phyloP scores from a whole-genome alignment of 306 rosid species.

The Erythrophleum fordii region DNA sequence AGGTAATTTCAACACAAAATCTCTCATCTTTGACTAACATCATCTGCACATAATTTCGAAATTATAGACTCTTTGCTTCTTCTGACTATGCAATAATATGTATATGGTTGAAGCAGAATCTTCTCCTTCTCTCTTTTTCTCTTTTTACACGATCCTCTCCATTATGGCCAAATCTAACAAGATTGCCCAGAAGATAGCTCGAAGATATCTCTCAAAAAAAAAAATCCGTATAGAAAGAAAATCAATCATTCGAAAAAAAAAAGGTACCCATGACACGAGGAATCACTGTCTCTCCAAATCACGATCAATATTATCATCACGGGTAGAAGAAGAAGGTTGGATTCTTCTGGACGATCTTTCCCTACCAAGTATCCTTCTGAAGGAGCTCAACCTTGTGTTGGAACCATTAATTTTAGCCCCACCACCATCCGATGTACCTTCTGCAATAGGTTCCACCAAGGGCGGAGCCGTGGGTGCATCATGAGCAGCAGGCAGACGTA shows the following conservation, averaged over 20 bases:
- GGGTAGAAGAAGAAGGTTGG: constrained; percentile 23
- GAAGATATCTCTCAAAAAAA: no score
- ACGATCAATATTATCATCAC: constrained; percentile 26
- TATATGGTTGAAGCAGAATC: no score
- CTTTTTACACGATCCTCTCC: no score
- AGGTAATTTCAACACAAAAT: background rate
- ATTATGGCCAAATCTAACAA: no score
- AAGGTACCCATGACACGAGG: background rate
- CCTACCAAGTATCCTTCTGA: constrained; percentile 48
- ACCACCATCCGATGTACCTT: constrained; percentile 36
- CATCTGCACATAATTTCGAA: background rate
- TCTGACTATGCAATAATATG: no score
- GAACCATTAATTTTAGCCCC: constrained; percentile 29
- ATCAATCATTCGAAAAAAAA: background rate
- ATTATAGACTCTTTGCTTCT: background rate
- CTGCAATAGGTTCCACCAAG: constrained; percentile 21
- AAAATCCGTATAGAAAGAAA: no score
- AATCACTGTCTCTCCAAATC: constrained; percentile 55
- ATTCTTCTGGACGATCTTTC: constrained; percentile 48
- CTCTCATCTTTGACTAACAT: background rate
- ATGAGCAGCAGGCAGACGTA: background rate
- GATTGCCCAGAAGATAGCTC: no score
- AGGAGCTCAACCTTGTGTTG: constrained; percentile 42
- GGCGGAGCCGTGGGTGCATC: constrained; percentile 26
- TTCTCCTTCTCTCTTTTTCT: no score